phyloP scores from a whole-genome alignment of 2,329 filamentous ascomycete genomes.

The Periglandula ipomoeae region DNA sequence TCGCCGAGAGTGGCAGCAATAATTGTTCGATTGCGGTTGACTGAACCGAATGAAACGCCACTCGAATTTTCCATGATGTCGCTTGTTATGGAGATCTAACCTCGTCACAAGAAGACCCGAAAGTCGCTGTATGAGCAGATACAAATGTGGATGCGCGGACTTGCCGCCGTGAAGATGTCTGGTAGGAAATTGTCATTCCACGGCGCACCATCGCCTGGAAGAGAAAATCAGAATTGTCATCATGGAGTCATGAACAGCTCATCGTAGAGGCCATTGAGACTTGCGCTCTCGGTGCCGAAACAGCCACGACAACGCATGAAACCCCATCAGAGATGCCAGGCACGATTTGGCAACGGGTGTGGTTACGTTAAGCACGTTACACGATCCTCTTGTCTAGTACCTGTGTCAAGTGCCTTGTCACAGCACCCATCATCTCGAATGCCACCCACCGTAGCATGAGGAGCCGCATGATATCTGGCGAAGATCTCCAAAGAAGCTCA shows the following conservation, averaged over 20 bases:
- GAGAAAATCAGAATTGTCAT: background rate
- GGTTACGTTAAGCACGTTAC: background rate
- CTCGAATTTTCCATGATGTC: background rate
- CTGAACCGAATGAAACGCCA: background rate
- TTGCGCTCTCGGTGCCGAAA: background rate
- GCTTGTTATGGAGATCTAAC: background rate
- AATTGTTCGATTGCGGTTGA: background rate
- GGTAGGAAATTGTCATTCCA: background rate
- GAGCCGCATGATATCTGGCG: background rate
- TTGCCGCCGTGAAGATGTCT: too few species aligned
- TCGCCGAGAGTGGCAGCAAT: constrained; percentile 3
- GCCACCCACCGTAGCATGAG: too few species aligned
- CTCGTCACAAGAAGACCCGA: background rate
- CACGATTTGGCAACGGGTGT: background rate
- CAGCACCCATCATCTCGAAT: background rate
- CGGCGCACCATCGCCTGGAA: background rate
- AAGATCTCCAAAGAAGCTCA: too few species aligned
- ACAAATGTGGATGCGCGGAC: too few species aligned
- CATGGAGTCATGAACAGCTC: background rate
- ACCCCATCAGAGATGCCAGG: background rate
- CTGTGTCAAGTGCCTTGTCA: background rate
- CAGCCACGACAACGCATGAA: background rate
- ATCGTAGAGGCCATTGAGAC: background rate
- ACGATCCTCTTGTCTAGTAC: background rate
- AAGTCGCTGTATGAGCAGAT: background rate